Percentiles rank a stretch among this genome's conserved stretches.
phyloP scores from a whole-genome alignment of 805 yeast genomes.

The Candida namnaoensis region DNA sequence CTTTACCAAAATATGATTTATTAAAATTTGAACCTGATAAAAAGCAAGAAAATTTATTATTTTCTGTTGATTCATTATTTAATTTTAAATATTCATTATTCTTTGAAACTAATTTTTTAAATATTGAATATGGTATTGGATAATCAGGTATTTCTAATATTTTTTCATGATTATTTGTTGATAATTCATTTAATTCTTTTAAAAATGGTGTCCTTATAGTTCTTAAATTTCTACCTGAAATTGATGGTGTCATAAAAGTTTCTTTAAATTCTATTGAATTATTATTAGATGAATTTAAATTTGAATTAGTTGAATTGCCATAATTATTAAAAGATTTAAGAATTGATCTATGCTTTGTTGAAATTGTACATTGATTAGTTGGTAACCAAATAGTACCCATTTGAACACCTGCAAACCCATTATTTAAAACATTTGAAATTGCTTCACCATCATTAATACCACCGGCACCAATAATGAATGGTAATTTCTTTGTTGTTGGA shows the following conservation, averaged over 20 bases:
- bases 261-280: constrained; percentile 5
- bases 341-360: constrained; percentile 6
- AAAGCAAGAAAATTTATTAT: neutral
- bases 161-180: no score
- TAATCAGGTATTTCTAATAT: constrained; percentile 11
- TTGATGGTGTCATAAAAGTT: constrained; percentile 18
- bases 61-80: no score
- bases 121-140: constrained; percentile 17
- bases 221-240: constrained; percentile 17
- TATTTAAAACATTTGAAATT: constrained; percentile 21
- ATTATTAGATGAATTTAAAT: constrained; percentile 1
- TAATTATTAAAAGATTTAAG: neutral
- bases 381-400: constrained; percentile 44
- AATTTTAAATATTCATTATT: constrained; percentile 1
- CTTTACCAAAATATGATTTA: constrained; percentile 10
- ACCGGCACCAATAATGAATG: constrained; percentile 41
- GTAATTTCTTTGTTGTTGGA: neutral
- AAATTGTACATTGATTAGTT: constrained; percentile 8
- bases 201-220: constrained; percentile 16
- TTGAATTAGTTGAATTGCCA: constrained; percentile 3
- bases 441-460: constrained; percentile 32
- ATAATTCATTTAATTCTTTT: constrained; percentile 3
- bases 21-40: constrained; percentile 11
- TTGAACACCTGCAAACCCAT: constrained; percentile 45
- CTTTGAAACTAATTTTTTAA: constrained; percentile 7